Base-by-base conservation (phyloP, 169 alveolate genomes). In the Eimeria praecox region DNA sequence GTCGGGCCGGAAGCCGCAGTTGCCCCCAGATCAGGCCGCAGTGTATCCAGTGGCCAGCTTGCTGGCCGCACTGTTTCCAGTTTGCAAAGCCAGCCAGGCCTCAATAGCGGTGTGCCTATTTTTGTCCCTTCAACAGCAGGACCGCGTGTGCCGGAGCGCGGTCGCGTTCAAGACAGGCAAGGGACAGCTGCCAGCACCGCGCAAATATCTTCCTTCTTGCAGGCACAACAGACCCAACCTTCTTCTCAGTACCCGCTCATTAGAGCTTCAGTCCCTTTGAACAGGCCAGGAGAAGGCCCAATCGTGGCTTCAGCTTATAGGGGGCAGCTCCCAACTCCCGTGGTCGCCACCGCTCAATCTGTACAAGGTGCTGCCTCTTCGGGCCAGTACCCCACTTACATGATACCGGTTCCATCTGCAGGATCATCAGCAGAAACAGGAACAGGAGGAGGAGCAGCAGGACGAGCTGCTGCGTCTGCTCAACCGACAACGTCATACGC, bases 1-100 rank as follows among this genome's bases (percentile, higher is more conserved):
- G 20, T 35, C 40, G 71, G 73, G 52, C 90, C n/a, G n/a, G 90
- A 52, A 22, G 27, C 71, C 10, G 33, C 33, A 35, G 71, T n/a
- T 16, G 46, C 44, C 33, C 27, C 90, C 73, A 49, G 73, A 35
- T 82, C 90, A 82, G 73, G 90, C 71, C 66, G 90, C 73, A 82
- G 49, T 46, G 49, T 82, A 16, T 82, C 90, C 73, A 82, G 35
- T 46, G 90, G 73, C 27, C 90, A 10, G 40, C 27, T 54, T 49
- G 33, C 44, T 42, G 66, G 73, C 69, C 90, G 90, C 90, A 82
- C 90, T 44, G 52, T 33, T 33, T 33, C 90, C 66, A 52, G 90
- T n/a, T 12, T n/a, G 30, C 90, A 82, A 52, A 10, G 66, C n/a
- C 73, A 82, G 71, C 49, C 90, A 27, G 46, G 73, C 73, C 12